Percentiles rank a stretch among this genome's conserved stretches.
These are phyloP conservation scores for Tephrocybe sp. DNA, from an alignment of 768 basidiomycete genomes.

Conservation along the genomic window DNA sequence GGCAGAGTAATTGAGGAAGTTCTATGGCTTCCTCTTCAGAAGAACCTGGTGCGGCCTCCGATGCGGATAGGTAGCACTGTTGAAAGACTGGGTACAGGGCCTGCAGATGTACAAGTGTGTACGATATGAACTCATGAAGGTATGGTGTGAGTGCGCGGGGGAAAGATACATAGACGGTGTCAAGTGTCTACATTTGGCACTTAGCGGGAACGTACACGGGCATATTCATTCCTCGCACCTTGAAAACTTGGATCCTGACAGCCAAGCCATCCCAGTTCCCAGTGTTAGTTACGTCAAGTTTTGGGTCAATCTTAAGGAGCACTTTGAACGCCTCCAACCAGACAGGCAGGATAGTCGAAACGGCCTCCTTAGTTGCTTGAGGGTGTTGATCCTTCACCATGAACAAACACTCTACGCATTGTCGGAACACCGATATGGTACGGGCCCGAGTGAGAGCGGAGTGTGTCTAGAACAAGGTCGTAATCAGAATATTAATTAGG, in stretches of 20 bases:
- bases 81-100: conserved; percentile 57
- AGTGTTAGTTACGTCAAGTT: conserved; percentile 54
- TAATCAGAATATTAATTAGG: background rate
- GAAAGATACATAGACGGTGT: conserved; percentile 79
- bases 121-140: conserved; percentile 55
- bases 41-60: conserved; percentile 54
- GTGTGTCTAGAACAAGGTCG: conserved; percentile 45
- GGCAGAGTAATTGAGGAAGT: conserved; percentile 71
- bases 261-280: conserved; percentile 80
- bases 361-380: conserved; percentile 79
- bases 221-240: conserved; percentile 40
- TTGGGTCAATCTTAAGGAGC: conserved; percentile 63
- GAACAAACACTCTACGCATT: conserved; percentile 85
- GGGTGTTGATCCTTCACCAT: conserved; percentile 96
- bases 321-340: conserved; percentile 93
- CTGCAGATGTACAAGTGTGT: conserved; percentile 58
- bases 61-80: conserved; percentile 56
- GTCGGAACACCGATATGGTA: conserved; percentile 84
- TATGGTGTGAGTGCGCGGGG: conserved; percentile 66
- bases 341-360: conserved; percentile 73
- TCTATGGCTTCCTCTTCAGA: conserved; percentile 78
- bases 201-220: background rate
- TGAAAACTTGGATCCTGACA: conserved; percentile 82
- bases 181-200: conserved; percentile 57
- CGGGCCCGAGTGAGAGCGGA: conserved; percentile 80